Base-by-base conservation (phyloP, 1,284 basidiomycete species). In the Puccinia horiana region DNA sequence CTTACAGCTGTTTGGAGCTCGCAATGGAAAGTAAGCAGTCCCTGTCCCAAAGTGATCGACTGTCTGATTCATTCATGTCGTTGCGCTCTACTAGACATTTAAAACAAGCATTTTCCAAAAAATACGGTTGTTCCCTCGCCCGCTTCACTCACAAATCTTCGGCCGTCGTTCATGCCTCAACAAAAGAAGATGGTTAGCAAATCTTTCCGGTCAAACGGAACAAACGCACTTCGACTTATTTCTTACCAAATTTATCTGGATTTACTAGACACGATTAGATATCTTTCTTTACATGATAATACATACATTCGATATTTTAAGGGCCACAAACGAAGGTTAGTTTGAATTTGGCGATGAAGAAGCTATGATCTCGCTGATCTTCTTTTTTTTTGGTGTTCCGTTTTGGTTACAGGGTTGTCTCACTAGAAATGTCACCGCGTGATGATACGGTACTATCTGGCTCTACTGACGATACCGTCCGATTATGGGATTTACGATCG, bases 401-500 rank as follows among this genome's bases (percentile, higher is more conserved):
- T 76, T 72, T 61, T 32, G 23, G 18, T 23, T 84, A 9, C 4
- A 89, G 91, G 82, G 97, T 99, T 4, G 90, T 94, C 35, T 95
- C 95, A 0, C 88, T 99, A 18, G 93, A 96, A 86, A 92, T 98
- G 85, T 95, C 93, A 3, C 97, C 97, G 0, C 90, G 93, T 1
- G 93, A 98, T 86, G 96, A 99, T 86, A 93, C 93, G 0, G 98
- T 99, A 88, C 92, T 99, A 89, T 97, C 96, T 9, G 94, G 92
- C 0, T 94, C 96, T 0, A 89, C 94, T 85, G 96, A 99, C 88
- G 94, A 93, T 85, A 96, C 95, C 0, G 95, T 99, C n/a, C 90
- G 95, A 54, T 88, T 99, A 29, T 99, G 97, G 97, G 97, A 99
- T 87, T 89, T 98, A 63, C 91, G 96, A 49, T 89, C 91, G 23